phyloP scores from a whole-genome alignment of 208 protist species.

The Acanthamoeba healyi region DNA sequence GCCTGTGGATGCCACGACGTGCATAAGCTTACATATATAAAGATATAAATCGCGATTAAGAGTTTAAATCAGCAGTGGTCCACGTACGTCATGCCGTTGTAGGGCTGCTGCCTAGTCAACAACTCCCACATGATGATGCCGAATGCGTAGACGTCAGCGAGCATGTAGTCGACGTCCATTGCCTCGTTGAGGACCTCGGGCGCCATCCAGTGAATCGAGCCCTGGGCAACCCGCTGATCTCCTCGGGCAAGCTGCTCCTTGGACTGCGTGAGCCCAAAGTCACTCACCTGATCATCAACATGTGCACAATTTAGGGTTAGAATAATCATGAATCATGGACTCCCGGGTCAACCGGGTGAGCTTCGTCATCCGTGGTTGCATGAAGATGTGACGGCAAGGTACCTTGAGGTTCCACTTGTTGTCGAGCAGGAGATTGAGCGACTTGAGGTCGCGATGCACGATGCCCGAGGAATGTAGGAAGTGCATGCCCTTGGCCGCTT shows the following conservation, averaged over 20 bases:
- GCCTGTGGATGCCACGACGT: not conserved
- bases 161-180: not conserved
- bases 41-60: not conserved
- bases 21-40: not conserved
- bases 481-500: constrained; percentile 37
- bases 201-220: constrained; percentile 2
- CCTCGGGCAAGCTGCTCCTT: not conserved
- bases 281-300: constrained; percentile 9
- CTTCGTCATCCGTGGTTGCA: too few relatives aligned
- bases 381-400: not conserved
- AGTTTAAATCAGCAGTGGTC: not conserved
- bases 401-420: constrained; percentile 74
- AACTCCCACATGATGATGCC: constrained; percentile 37
- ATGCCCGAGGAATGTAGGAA: constrained; percentile 65
- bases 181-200: constrained; percentile 18
- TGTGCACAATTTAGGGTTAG: not conserved
- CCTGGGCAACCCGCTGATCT: not conserved
- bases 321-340: too few relatives aligned
- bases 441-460: constrained; percentile 71
- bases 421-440: constrained; percentile 64
- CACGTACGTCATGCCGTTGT: constrained; percentile 16
- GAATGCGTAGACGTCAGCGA: not conserved
- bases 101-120: not conserved
- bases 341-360: too few relatives aligned
- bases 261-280: constrained; percentile 29